These are phyloP conservation scores for Pezicula radicicola DNA, from an alignment of 2,329 filamentous ascomycete species.

Conservation along the genomic window DNA sequence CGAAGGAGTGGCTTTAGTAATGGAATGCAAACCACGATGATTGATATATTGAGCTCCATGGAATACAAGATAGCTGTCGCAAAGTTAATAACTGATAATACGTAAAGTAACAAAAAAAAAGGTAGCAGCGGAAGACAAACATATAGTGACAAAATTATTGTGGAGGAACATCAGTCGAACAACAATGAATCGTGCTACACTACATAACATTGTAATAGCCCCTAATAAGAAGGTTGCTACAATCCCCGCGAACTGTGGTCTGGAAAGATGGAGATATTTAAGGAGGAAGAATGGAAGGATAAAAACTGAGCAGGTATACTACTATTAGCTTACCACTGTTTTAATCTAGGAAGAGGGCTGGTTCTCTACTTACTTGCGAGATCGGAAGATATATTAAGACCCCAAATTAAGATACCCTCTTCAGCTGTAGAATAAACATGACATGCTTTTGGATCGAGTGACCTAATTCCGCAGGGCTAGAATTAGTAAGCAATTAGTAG, in stretches of 20 bases:
- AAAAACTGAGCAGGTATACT: neutral
- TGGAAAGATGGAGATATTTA: neutral
- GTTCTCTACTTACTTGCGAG: neutral
- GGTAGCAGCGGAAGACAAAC: neutral
- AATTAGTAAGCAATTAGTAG: neutral
- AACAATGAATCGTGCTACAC: neutral
- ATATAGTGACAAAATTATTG: neutral
- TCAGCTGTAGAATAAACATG: neutral
- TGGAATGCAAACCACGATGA: neutral
- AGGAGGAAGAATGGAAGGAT: neutral
- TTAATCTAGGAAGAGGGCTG: neutral
- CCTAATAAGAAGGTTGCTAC: neutral
- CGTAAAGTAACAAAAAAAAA: too few relatives aligned
- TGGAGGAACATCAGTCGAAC: neutral
- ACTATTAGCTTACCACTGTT: neutral
- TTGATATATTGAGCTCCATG: neutral
- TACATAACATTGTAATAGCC: neutral
- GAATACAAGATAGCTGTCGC: neutral
- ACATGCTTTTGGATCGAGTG: neutral
- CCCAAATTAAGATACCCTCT: neutral
- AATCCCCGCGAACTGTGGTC: neutral
- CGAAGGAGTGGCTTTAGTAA: neutral
- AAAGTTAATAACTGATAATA: neutral
- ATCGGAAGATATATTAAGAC: neutral
- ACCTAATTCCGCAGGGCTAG: neutral